These are phyloP conservation scores for Pseudopyrenochaeta lycopersici DNA, from an alignment of 2,329 filamentous ascomycete species.

Conservation along the genomic window DNA sequence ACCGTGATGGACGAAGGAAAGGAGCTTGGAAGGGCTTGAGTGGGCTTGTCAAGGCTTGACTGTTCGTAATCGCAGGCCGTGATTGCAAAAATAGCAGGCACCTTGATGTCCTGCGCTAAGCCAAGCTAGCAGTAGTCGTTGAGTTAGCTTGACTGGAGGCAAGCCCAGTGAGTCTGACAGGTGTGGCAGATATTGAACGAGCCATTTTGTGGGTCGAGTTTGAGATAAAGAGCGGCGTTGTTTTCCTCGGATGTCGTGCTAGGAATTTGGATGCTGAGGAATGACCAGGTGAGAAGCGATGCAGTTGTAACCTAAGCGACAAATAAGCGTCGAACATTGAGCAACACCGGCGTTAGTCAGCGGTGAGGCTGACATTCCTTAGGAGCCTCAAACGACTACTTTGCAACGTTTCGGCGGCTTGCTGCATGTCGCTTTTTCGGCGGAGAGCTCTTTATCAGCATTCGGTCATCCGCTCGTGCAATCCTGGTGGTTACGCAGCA, in stretches of 20 bases:
- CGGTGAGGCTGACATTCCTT: background rate
- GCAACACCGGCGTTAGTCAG: background rate
- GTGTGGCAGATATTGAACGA: background rate
- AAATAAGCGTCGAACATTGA: background rate
- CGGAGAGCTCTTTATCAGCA: too few relatives aligned
- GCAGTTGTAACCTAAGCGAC: background rate
- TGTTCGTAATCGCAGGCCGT: too few relatives aligned
- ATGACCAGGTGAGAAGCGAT: background rate
- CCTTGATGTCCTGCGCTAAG: constrained; percentile 4
- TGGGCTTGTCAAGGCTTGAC: constrained; percentile 15
- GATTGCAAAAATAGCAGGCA: constrained; percentile 3
- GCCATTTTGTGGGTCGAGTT: too few relatives aligned
- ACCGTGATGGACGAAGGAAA: constrained; percentile 29
- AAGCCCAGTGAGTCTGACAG: background rate
- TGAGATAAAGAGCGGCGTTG: background rate
- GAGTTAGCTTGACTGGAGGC: background rate
- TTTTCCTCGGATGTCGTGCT: background rate
- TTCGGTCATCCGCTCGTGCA: too few relatives aligned
- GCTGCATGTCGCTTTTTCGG: too few relatives aligned
- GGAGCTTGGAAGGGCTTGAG: background rate
- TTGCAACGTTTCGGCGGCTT: too few relatives aligned
- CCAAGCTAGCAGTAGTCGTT: background rate
- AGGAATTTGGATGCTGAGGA: background rate
- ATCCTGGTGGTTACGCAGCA: too few relatives aligned
- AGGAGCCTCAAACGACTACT: too few relatives aligned